Conservation (phyloP, 2,329 filamentous ascomycete genomes). For the Ophiobolus disseminans region DNA sequence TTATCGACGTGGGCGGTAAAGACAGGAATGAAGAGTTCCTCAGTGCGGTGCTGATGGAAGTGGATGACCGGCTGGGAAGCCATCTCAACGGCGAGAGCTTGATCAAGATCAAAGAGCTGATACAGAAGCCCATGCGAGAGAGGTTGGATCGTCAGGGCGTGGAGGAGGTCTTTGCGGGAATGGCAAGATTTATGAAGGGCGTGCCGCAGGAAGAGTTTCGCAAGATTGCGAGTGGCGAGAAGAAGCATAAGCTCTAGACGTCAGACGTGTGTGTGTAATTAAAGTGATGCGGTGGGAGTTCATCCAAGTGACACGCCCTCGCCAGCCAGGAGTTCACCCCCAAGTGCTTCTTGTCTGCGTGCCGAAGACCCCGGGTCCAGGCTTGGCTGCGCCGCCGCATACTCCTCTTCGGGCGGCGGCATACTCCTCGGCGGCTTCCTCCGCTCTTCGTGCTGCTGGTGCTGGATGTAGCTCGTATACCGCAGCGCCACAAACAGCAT, state of each 20-base stretch:
- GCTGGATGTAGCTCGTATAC: slow-evolving; percentile 49
- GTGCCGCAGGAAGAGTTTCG: slow-evolving; percentile 88
- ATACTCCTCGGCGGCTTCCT: slow-evolving; percentile 37
- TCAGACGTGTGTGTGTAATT: neutral
- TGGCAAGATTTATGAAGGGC: slow-evolving; percentile 80
- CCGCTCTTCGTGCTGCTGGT: slow-evolving; percentile 49
- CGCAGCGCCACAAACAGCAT: slow-evolving; percentile 54
- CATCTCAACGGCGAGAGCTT: slow-evolving; percentile 83
- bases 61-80: slow-evolving; percentile 78
- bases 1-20: slow-evolving; percentile 68
- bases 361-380: slow-evolving; percentile 1
- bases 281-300: slow-evolving; percentile 3
- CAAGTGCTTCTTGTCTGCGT: slow-evolving; percentile 29
- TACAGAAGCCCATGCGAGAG: slow-evolving; percentile 75
- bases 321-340: slow-evolving; percentile 40
- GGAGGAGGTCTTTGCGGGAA: slow-evolving; percentile 81
- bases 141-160: slow-evolving; percentile 78
- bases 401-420: slow-evolving; percentile 21
- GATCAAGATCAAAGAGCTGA: slow-evolving; percentile 82
- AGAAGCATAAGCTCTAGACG: slow-evolving; percentile 86
- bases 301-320: slow-evolving; percentile 45
- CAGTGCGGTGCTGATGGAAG: slow-evolving; percentile 74
- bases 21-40: slow-evolving; percentile 72
- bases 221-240: slow-evolving; percentile 84
- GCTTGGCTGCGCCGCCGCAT: slow-evolving; percentile 3